A percentile compares a stretch with the other conserved stretches of the same genome.
Evolutionary conservation across 148 eudicot genomes (phyloP).

Genomic region (Drosera capensis): DNA sequence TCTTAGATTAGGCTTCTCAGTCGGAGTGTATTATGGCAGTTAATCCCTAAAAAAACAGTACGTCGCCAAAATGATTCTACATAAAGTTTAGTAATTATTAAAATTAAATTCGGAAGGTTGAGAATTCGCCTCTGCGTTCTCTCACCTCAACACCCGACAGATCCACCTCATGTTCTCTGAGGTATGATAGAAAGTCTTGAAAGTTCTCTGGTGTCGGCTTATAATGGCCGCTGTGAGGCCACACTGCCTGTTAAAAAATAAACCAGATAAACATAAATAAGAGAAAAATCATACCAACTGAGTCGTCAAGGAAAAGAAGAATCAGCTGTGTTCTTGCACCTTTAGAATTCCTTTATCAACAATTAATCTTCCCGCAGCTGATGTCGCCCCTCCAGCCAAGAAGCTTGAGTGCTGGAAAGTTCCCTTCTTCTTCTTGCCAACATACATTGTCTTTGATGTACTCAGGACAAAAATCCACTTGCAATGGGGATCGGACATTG

Average conservation of each 20-base stretch:
- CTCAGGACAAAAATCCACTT: constrained; percentile 98
- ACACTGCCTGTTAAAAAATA: constrained; percentile 40
- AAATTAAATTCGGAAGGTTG: too few species aligned
- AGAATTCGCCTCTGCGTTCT: background rate
- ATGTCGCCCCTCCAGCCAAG: constrained; percentile 95
- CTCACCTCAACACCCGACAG: constrained; percentile 73
- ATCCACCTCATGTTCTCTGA: constrained; percentile 61
- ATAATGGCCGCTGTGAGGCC: constrained; percentile 99
- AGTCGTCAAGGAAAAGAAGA: too few species aligned
- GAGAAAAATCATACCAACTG: too few species aligned
- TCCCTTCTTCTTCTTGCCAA: constrained; percentile 85
- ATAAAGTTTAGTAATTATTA: too few species aligned
- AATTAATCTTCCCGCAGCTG: constrained; percentile 88
- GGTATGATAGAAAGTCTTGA: constrained; percentile 66
- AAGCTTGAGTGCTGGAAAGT: constrained; percentile 95
- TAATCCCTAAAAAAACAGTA: too few species aligned
- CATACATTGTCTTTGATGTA: constrained; percentile 66
- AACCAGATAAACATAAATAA: too few species aligned
- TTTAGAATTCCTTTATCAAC: constrained; percentile 62
- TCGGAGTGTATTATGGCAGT: too few species aligned
- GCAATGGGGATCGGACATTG: constrained; percentile 39
- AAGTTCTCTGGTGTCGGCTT: constrained; percentile 84
- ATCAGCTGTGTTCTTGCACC: constrained; percentile 40
- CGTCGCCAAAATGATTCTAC: too few species aligned
- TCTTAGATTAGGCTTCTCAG: too few species aligned